phyloP scores from a whole-genome alignment of 169 alveolate genomes.

The Eimeria sp. region DNA sequence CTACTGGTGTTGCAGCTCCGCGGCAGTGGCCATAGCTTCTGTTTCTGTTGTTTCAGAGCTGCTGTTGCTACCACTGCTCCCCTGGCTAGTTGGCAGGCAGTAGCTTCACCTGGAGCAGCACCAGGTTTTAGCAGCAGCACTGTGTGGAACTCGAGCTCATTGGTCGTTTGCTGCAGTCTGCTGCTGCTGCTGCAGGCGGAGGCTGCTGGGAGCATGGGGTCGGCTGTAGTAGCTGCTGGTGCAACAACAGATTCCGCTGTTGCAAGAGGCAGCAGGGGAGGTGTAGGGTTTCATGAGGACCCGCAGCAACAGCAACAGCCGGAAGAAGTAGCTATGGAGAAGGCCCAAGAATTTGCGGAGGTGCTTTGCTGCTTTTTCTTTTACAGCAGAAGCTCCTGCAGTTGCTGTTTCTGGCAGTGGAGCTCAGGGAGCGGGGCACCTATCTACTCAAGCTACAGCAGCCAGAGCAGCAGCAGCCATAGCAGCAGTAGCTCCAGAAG shows the following conservation, averaged over 20 bases:
- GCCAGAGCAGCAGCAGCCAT: background rate
- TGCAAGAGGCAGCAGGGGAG: background rate
- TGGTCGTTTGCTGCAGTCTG: background rate
- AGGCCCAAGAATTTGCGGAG: constrained; percentile 51
- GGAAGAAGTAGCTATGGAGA: constrained; percentile 26
- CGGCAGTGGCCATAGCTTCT: background rate
- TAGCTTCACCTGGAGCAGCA: background rate
- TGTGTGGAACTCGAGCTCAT: background rate
- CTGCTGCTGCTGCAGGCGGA: background rate
- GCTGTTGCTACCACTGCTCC: constrained; percentile 36
- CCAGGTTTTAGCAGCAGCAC: background rate
- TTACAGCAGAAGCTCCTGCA: constrained; percentile 2
- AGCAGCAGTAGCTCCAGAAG: background rate
- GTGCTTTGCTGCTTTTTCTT: constrained; percentile 11
- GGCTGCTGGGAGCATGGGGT: background rate
- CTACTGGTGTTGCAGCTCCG: constrained; percentile 8
- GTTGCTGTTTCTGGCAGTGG: background rate
- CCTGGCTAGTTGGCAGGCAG: background rate
- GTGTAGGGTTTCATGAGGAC: background rate
- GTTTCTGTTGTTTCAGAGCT: background rate
- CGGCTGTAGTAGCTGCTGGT: constrained; percentile 19
- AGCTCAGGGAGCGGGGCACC: background rate
- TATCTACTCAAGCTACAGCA: too few relatives aligned
- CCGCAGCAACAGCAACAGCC: constrained; percentile 41
- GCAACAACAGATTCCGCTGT: constrained; percentile 2